phyloP scores from a whole-genome alignment of 2,329 filamentous ascomycete genomes.

The Arachnomyces sp. region DNA sequence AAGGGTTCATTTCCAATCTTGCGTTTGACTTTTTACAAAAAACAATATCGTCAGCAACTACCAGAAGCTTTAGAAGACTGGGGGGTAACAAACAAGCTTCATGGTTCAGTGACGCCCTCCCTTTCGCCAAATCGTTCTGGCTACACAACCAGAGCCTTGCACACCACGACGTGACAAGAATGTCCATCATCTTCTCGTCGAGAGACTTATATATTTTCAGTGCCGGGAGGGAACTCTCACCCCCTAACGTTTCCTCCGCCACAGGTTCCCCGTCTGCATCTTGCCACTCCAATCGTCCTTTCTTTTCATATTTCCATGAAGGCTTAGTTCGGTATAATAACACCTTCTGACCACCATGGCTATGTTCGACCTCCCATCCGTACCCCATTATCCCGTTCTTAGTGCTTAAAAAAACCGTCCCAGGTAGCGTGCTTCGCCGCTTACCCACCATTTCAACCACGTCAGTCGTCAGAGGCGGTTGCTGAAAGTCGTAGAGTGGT shows the following conservation, averaged over 20 bases:
- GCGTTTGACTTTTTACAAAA: constrained; percentile 4
- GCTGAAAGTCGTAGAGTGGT: constrained; percentile 11
- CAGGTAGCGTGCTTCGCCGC: constrained; percentile 10
- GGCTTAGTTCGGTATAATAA: constrained; percentile 11
- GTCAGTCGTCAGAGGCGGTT: constrained; percentile 4
- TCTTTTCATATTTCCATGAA: constrained; percentile 5
- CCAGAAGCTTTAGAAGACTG: background rate
- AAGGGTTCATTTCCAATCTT: constrained; percentile 8
- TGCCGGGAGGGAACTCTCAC: constrained; percentile 2
- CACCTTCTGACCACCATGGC: background rate
- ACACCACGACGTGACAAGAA: constrained; percentile 13
- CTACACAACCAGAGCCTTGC: constrained; percentile 11
- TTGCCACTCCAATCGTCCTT: constrained; percentile 10
- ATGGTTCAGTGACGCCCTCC: constrained; percentile 3
- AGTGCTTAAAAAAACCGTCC: constrained; percentile 4
- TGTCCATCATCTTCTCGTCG: constrained; percentile 11
- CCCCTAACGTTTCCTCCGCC: constrained; percentile 10
- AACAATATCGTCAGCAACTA: background rate
- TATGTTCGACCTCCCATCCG: constrained; percentile 12
- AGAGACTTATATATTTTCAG: constrained; percentile 11
- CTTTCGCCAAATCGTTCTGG: constrained; percentile 6
- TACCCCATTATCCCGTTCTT: constrained; percentile 7
- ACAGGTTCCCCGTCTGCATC: constrained; percentile 7
- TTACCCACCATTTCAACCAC: constrained; percentile 12
- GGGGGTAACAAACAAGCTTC: constrained; percentile 4